Conservation (phyloP, 208 protist genomes). For the Wallacemonas sp. region DNA sequence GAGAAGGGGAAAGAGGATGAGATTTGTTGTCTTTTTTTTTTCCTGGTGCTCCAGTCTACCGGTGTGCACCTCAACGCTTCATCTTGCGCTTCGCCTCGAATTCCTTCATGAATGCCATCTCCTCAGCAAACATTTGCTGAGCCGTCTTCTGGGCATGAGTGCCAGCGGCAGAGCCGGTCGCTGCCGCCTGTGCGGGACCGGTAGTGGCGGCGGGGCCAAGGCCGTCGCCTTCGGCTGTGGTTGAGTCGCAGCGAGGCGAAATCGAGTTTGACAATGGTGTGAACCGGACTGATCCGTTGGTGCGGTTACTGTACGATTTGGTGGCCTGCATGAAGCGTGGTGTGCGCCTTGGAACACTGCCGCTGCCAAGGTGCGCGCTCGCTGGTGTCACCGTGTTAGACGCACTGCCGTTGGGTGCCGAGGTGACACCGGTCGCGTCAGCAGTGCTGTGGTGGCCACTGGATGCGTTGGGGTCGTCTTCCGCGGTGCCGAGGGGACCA, state of each 20-base stretch:
- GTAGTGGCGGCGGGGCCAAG: neutral
- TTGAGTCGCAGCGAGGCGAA: neutral
- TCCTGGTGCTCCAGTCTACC: neutral
- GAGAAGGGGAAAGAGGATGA: neutral
- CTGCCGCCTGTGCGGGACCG: neutral
- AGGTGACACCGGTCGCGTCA: neutral
- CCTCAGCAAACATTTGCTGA: constrained; percentile 45
- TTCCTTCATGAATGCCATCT: constrained; percentile 44
- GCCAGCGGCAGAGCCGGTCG: neutral
- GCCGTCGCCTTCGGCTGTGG: neutral
- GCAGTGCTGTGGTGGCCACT: neutral
- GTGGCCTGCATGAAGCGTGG: constrained; percentile 49
- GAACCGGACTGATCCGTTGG: neutral
- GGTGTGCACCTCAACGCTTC: neutral
- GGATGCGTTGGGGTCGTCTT: neutral
- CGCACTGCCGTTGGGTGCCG: neutral
- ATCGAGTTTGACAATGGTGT: neutral
- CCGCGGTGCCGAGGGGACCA: neutral
- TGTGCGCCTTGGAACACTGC: neutral
- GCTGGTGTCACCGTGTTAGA: neutral
- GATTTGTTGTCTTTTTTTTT: neutral
- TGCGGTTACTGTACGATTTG: constrained; percentile 21
- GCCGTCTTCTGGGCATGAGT: constrained; percentile 22
- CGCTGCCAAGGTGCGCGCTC: neutral
- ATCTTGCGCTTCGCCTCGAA: constrained; percentile 29